These are phyloP conservation scores for Silene conica DNA, from an alignment of 148 eudicot species.

Conservation along the genomic window DNA sequence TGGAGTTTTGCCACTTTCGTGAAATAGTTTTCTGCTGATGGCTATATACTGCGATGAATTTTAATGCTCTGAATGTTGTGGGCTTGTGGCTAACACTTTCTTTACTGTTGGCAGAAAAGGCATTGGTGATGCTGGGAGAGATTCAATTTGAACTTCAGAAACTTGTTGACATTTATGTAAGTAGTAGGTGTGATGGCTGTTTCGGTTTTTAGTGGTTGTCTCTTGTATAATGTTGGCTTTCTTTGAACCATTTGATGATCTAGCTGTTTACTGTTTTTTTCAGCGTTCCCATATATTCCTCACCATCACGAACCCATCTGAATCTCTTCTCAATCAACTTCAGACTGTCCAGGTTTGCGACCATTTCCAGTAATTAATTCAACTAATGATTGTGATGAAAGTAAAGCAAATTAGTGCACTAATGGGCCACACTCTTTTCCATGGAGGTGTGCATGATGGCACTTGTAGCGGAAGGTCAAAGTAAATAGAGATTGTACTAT, in stretches of 20 bases:
- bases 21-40: too few relatives aligned
- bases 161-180: conserved; percentile 78
- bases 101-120: conserved; percentile 49
- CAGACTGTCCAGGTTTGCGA: conserved; percentile 84
- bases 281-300: conserved; percentile 78
- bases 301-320: conserved; percentile 87
- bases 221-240: conserved; percentile 1
- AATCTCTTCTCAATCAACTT: conserved; percentile 88
- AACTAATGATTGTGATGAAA: too few relatives aligned
- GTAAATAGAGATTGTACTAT: too few relatives aligned
- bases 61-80: not conserved
- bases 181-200: conserved; percentile 11
- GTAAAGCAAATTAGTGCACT: too few relatives aligned
- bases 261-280: conserved; percentile 18
- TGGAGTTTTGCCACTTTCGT: too few relatives aligned
- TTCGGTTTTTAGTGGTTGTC: not conserved
- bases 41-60: not conserved
- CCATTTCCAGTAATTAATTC: conserved; percentile 5
- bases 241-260: not conserved
- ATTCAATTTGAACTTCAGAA: conserved; percentile 86
- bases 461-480: too few relatives aligned
- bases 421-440: too few relatives aligned
- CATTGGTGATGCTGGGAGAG: conserved; percentile 63
- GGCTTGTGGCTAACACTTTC: conserved; percentile 8
- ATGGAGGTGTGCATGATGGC: too few relatives aligned